Evolutionary conservation across 345 rosid genomes (phyloP).

Genomic region (Citrus mangshanensis): DNA sequence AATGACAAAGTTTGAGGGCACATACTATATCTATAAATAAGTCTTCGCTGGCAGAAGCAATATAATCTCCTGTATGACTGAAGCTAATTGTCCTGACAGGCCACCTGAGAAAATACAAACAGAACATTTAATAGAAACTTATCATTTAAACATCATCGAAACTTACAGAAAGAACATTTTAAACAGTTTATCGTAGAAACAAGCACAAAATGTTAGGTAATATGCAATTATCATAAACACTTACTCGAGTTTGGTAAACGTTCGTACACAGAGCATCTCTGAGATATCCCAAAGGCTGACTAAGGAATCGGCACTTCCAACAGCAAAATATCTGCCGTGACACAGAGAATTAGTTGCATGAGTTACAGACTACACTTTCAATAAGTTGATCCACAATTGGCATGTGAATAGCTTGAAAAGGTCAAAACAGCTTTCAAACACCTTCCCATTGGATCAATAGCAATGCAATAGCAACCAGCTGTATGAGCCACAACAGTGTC

Average conservation of each 20-base stretch:
- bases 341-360: background rate
- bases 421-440: conserved; percentile 20
- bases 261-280: conserved; percentile 88
- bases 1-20: background rate
- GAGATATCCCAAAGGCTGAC: conserved; percentile 99
- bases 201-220: background rate
- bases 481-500: conserved; percentile 93
- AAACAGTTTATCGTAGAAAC: background rate
- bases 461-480: conserved; percentile 98
- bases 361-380: background rate
- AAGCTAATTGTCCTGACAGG: conserved; percentile 96
- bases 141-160: no score
- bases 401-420: background rate
- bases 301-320: conserved; percentile 98
- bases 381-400: background rate
- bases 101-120: conserved; percentile 51
- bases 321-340: conserved; percentile 78
- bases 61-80: conserved; percentile 71
- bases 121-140: background rate
- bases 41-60: conserved; percentile 98
- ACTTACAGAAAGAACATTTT: background rate
- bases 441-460: conserved; percentile 96
- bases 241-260: conserved; percentile 90
- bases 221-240: conserved; percentile 17
- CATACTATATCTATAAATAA: conserved; percentile 85